These are phyloP conservation scores for Scedosporium aurantiacum DNA, from an alignment of 2,329 filamentous ascomycete genomes.

Conservation along the genomic window DNA sequence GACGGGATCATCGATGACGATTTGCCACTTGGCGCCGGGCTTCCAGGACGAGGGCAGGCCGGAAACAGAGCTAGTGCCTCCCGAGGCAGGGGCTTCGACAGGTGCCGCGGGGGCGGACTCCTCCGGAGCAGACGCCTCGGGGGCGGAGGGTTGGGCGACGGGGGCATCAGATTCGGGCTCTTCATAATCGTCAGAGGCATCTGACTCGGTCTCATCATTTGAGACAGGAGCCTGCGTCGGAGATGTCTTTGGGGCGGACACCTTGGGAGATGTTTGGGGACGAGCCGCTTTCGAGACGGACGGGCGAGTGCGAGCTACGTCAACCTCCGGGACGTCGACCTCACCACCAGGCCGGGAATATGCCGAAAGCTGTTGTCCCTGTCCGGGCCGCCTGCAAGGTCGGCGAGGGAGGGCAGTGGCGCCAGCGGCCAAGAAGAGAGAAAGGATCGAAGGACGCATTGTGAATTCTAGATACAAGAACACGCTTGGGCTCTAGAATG, in stretches of 20 bases:
- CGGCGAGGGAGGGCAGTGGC: neutral
- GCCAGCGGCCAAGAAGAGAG: neutral
- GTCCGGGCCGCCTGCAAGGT: neutral
- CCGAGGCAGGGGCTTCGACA: neutral
- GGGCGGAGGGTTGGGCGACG: too few relatives aligned
- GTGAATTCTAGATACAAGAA: neutral
- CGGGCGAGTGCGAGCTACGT: too few relatives aligned
- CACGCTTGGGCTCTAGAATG: neutral
- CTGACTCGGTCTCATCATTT: neutral
- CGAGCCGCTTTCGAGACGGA: too few relatives aligned
- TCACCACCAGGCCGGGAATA: neutral
- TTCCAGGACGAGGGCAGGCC: conserved; percentile 11
- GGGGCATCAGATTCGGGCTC: neutral
- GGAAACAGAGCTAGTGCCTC: neutral
- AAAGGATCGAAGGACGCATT: neutral
- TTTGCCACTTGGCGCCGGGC: conserved; percentile 20
- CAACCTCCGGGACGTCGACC: too few relatives aligned
- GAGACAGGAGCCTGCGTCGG: too few relatives aligned
- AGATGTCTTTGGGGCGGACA: too few relatives aligned
- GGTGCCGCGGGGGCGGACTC: neutral
- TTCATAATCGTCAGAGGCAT: neutral
- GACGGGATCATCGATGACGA: conserved; percentile 20
- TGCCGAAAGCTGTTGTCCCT: neutral
- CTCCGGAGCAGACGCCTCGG: neutral
- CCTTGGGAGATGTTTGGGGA: too few relatives aligned